Conservation (phyloP, 2,329 filamentous ascomycete species). For the Curvularia lunata region DNA sequence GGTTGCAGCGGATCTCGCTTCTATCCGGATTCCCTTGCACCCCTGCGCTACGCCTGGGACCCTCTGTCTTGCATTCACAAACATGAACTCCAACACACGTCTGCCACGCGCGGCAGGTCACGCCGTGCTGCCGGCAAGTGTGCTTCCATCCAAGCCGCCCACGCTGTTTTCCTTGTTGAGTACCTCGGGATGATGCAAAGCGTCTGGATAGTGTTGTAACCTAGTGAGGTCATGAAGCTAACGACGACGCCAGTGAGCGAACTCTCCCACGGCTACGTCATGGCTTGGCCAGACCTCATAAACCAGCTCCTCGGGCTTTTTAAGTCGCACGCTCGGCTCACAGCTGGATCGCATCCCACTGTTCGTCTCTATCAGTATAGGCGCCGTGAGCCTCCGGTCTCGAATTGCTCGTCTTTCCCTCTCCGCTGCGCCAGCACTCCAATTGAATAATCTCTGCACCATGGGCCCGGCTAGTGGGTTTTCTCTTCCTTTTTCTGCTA, state of each 20-base stretch:
- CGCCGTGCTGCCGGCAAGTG: background rate
- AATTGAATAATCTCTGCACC: background rate
- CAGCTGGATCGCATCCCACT: constrained; percentile 13
- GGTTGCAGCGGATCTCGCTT: constrained; percentile 21
- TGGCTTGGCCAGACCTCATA: constrained; percentile 23
- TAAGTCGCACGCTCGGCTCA: background rate
- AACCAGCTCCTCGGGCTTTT: constrained; percentile 23
- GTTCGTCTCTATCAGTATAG: constrained; percentile 8
- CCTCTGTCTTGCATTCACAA: background rate
- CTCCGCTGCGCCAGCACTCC: background rate
- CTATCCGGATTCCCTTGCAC: constrained; percentile 13
- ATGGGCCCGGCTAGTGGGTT: constrained; percentile 28
- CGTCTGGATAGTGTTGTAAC: constrained; percentile 11
- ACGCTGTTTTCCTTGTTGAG: constrained; percentile 7
- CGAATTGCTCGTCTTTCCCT: constrained; percentile 5
- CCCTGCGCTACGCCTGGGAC: constrained; percentile 9
- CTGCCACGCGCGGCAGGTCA: background rate
- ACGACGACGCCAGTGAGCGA: constrained; percentile 8
- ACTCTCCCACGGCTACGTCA: constrained; percentile 24
- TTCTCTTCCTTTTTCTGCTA: constrained; percentile 15
- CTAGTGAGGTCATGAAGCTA: constrained; percentile 23
- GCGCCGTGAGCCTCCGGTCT: constrained; percentile 18
- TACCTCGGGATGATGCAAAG: constrained; percentile 27
- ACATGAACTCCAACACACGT: background rate
- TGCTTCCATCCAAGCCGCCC: constrained; percentile 12